Evolutionary conservation across 140 eudicot species (phyloP).

Genomic region (Cichorium intybus): DNA sequence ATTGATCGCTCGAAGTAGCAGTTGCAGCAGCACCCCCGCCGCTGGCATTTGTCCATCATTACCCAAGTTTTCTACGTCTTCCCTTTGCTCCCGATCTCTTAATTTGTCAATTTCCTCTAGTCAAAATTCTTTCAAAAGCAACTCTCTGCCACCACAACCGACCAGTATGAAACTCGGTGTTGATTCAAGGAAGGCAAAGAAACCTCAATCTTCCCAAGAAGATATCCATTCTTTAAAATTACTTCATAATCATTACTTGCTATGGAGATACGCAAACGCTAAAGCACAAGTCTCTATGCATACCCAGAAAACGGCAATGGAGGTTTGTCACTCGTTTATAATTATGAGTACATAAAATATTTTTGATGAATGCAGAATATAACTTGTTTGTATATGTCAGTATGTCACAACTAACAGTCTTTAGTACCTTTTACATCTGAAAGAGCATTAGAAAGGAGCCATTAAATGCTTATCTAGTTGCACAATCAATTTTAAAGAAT

Average conservation of each 20-base stretch:
- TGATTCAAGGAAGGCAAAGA: conserved; percentile 52
- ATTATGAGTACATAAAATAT: neutral
- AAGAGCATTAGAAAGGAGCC: neutral
- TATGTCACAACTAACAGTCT: too few relatives aligned
- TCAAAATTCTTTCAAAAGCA: conserved; percentile 15
- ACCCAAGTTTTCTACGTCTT: conserved; percentile 23
- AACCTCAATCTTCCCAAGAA: conserved; percentile 43
- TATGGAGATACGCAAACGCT: conserved; percentile 84
- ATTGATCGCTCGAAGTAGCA: conserved; percentile 20
- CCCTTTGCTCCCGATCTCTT: conserved; percentile 67
- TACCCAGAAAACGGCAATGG: conserved; percentile 52
- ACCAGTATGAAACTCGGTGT: conserved; percentile 34
- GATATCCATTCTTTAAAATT: conserved; percentile 57
- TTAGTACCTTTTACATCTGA: too few relatives aligned
- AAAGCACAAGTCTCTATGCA: conserved; percentile 62
- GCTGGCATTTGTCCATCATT: conserved; percentile 9
- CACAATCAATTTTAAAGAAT: neutral
- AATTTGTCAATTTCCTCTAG: conserved; percentile 35
- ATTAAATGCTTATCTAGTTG: neutral
- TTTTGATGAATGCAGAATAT: neutral
- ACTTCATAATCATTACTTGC: conserved; percentile 62
- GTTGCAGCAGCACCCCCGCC: conserved; percentile 13
- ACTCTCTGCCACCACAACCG: conserved; percentile 60
- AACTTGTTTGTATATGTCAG: too few relatives aligned
- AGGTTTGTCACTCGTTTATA: conserved; percentile 50